phyloP scores from a whole-genome alignment of 768 basidiomycete species.

The Suillus paluster region DNA sequence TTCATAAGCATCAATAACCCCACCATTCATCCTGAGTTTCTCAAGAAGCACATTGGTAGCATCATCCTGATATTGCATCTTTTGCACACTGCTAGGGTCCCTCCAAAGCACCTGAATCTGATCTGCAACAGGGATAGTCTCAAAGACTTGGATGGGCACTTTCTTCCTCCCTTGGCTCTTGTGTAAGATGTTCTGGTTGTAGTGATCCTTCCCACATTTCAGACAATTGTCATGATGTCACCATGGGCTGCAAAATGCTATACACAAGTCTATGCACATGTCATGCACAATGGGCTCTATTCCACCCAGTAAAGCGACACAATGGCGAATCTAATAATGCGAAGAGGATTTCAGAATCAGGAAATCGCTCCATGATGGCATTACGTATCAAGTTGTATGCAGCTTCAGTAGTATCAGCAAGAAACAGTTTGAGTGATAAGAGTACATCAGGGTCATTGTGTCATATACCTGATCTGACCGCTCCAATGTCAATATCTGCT shows the following conservation, averaged over 20 bases:
- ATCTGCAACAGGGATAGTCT: slow-evolving; percentile 26
- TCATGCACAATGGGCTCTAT: slow-evolving; percentile 10
- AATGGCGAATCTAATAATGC: neutral
- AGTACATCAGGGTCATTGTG: neutral
- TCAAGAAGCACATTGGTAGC: slow-evolving; percentile 8
- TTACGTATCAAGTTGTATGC: slow-evolving; percentile 30
- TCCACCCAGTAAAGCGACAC: slow-evolving; percentile 5
- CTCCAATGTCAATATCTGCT: too few species aligned
- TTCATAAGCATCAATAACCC: neutral
- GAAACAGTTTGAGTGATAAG: neutral
- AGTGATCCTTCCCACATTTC: slow-evolving; percentile 35
- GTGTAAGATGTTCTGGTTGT: slow-evolving; percentile 13
- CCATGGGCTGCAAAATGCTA: slow-evolving; percentile 21
- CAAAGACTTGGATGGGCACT: slow-evolving; percentile 11
- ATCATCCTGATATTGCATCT: slow-evolving; percentile 8
- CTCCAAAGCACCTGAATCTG: slow-evolving; percentile 45
- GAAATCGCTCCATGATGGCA: slow-evolving; percentile 24
- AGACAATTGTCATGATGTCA: slow-evolving; percentile 32
- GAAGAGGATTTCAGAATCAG: slow-evolving; percentile 12
- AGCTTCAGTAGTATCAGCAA: slow-evolving; percentile 36
- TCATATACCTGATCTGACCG: too few species aligned
- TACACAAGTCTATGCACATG: slow-evolving; percentile 19
- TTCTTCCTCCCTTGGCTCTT: slow-evolving; percentile 7
- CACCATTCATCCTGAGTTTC: slow-evolving; percentile 1
- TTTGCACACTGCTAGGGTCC: neutral